Percentiles rank a stretch among this genome's conserved stretches.
phyloP scores from a whole-genome alignment of 2,329 filamentous ascomycete species.

The Aspergillus tamarii region DNA sequence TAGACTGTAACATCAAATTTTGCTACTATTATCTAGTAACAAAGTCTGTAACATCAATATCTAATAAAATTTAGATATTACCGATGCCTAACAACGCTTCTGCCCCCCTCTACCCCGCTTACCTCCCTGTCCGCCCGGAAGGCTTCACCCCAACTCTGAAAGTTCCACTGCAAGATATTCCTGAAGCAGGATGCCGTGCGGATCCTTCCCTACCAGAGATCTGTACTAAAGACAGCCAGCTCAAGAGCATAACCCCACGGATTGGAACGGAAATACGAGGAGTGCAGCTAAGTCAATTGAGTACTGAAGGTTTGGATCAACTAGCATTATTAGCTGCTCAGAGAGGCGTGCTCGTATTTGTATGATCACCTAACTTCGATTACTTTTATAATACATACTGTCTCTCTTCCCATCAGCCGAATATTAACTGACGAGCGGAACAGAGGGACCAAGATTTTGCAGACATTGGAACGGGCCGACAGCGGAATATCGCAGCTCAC shows the following conservation, averaged over 20 bases:
- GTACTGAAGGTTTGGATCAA: conserved; percentile 11
- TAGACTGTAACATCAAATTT: neutral
- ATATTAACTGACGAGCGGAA: neutral
- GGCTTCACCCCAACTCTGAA: conserved; percentile 13
- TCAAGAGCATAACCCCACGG: conserved; percentile 13
- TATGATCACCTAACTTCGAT: neutral
- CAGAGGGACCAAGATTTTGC: conserved; percentile 17
- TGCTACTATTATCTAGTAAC: neutral
- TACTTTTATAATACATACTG: neutral
- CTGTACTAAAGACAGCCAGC: neutral
- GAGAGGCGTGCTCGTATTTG: conserved; percentile 16
- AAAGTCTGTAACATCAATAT: neutral
- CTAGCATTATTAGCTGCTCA: conserved; percentile 14
- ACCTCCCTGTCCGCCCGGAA: conserved; percentile 12
- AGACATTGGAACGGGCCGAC: conserved; percentile 10
- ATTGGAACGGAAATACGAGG: conserved; percentile 12
- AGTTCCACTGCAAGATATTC: conserved; percentile 4
- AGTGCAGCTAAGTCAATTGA: conserved; percentile 12
- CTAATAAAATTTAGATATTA: neutral
- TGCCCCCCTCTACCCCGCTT: conserved; percentile 14
- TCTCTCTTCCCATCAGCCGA: neutral
- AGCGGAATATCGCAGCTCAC: conserved; percentile 10
- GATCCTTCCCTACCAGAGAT: conserved; percentile 10
- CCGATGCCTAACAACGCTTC: conserved; percentile 4
- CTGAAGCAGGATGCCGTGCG: conserved; percentile 10